Evolutionary conservation across 495 filamentous ascomycete species (phyloP).

Genomic region (Filosporella fistucella): DNA sequence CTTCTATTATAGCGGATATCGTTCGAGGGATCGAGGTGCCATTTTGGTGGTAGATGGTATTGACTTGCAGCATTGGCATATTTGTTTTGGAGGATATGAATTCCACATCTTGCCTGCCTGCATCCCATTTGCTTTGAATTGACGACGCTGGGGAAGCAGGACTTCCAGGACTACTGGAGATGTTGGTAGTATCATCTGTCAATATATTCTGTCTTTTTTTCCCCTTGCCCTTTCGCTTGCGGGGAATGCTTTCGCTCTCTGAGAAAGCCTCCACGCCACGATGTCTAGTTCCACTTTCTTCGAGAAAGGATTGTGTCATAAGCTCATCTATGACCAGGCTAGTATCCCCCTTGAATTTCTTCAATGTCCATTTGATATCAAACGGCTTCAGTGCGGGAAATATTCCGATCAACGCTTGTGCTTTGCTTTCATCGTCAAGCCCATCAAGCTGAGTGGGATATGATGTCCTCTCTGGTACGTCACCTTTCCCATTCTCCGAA

Average conservation of each 20-base stretch:
- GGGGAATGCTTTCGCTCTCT: conserved; percentile 31
- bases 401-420: conserved; percentile 54
- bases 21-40: conserved; percentile 53
- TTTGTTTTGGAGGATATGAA: conserved; percentile 50
- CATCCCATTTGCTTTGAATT: conserved; percentile 50
- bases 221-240: conserved; percentile 32
- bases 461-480: no score
- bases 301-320: conserved; percentile 68
- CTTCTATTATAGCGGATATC: conserved; percentile 45
- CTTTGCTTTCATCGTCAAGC: conserved; percentile 51
- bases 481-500: no score
- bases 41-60: conserved; percentile 58
- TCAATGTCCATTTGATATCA: conserved; percentile 59
- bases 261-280: conserved; percentile 82
- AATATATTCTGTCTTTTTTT: conserved; percentile 37
- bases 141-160: no score
- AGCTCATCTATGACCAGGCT: conserved; percentile 76
- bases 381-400: conserved; percentile 63
- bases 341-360: conserved; percentile 57
- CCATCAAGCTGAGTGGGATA: conserved; percentile 32
- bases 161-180: not conserved
- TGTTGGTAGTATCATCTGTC: conserved; percentile 4
- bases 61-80: conserved; percentile 43
- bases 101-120: conserved; percentile 49
- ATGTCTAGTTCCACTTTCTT: conserved; percentile 50